phyloP scores from a whole-genome alignment of 2,329 filamentous ascomycete species.

The Epichloe sibirici region DNA sequence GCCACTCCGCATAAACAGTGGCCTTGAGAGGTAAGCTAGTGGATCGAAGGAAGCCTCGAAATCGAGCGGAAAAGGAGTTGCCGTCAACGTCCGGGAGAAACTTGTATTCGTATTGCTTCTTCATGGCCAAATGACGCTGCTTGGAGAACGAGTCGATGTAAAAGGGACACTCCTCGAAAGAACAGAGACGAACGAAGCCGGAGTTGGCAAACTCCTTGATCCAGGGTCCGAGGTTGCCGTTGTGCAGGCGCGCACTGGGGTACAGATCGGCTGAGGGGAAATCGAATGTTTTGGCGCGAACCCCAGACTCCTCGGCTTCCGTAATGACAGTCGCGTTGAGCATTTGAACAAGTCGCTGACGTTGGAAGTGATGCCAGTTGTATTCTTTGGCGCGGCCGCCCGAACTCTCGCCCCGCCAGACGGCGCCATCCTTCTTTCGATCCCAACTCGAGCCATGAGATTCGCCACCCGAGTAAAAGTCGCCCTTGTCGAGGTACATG shows the following conservation, averaged over 20 bases:
- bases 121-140: conserved; percentile 27
- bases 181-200: conserved; percentile 33
- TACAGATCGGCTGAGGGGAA: conserved; percentile 32
- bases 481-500: conserved; percentile 49
- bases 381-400: conserved; percentile 40
- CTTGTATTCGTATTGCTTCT: conserved; percentile 43
- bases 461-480: conserved; percentile 44
- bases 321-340: conserved; percentile 49
- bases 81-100: conserved; percentile 61
- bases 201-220: conserved; percentile 27
- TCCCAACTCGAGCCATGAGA: conserved; percentile 45
- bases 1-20: conserved; percentile 65
- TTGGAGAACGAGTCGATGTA: conserved; percentile 23
- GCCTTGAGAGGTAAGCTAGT: conserved; percentile 58
- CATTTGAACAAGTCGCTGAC: conserved; percentile 60
- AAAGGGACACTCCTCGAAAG: conserved; percentile 25
- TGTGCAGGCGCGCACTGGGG: conserved; percentile 24
- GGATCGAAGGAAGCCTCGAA: conserved; percentile 49
- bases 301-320: conserved; percentile 28
- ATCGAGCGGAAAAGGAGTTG: conserved; percentile 52
- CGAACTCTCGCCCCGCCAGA: conserved; percentile 56
- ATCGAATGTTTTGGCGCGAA: conserved; percentile 34
- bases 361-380: conserved; percentile 57
- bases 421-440: conserved; percentile 39
- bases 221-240: conserved; percentile 28